phyloP scores from a whole-genome alignment of 1,284 basidiomycete genomes.

The Cutaneotrichosporon sp. region DNA sequence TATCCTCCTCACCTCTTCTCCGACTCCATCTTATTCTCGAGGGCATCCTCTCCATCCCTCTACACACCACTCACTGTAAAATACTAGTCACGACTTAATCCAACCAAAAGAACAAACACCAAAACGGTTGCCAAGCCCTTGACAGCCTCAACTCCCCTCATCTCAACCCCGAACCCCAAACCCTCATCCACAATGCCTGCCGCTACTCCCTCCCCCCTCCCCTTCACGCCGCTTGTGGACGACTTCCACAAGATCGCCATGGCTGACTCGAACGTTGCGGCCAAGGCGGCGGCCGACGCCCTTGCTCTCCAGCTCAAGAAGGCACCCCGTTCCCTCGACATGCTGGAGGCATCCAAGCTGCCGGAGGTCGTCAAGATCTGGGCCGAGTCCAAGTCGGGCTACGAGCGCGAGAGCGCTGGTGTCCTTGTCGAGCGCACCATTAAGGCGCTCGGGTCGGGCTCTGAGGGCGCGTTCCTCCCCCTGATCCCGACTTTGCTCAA shows the following conservation, averaged over 20 bases:
- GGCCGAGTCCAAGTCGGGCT: slow-evolving; percentile 81
- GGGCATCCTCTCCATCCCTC: background rate
- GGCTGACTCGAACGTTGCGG: slow-evolving; percentile 47
- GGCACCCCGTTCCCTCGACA: slow-evolving; percentile 42
- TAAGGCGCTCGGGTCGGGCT: slow-evolving; percentile 68
- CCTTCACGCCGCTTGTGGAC: slow-evolving; percentile 40
- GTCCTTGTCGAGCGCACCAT: slow-evolving; percentile 80
- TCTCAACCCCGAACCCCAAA: background rate
- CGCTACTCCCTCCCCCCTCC: slow-evolving; percentile 41
- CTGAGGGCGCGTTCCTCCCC: slow-evolving; percentile 77
- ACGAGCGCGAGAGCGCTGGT: slow-evolving; percentile 87
- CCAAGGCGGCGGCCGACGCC: slow-evolving; percentile 49
- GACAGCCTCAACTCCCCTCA: background rate
- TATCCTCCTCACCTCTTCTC: background rate
- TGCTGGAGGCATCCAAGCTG: slow-evolving; percentile 52
- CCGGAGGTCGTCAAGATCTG: slow-evolving; percentile 67
- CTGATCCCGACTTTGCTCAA: slow-evolving; percentile 78
- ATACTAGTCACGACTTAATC: slow-evolving; percentile 6
- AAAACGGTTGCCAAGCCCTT: background rate
- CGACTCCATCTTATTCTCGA: slow-evolving; percentile 1
- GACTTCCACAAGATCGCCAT: slow-evolving; percentile 44
- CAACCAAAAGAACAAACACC: slow-evolving; percentile 1
- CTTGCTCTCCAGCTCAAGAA: slow-evolving; percentile 48
- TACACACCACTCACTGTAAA: slow-evolving; percentile 11
- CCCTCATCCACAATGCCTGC: slow-evolving; percentile 19